These are phyloP conservation scores for Pistacia vera DNA, from an alignment of 345 rosid species.

Conservation along the genomic window DNA sequence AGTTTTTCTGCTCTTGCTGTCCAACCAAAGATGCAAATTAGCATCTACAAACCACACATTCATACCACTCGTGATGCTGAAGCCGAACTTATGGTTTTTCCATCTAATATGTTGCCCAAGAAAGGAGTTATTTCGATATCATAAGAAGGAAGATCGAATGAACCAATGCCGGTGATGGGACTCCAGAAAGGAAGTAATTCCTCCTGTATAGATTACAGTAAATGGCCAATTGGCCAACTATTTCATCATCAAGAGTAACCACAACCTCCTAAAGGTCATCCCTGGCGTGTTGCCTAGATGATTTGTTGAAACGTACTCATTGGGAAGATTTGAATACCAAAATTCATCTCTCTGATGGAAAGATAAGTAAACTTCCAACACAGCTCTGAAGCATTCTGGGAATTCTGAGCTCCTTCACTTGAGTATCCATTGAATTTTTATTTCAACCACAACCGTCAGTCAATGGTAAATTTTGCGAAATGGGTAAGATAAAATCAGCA, in stretches of 20 bases:
- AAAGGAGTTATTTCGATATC: slow-evolving; percentile 79
- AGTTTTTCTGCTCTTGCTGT: slow-evolving; percentile 39
- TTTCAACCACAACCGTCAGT: slow-evolving; percentile 93
- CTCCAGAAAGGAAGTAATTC: slow-evolving; percentile 89
- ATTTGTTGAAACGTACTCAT: slow-evolving; percentile 68
- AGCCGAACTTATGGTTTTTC: slow-evolving; percentile 59
- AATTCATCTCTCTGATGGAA: slow-evolving; percentile 93
- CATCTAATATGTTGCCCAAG: slow-evolving; percentile 70
- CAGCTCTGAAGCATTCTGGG: slow-evolving; percentile 87
- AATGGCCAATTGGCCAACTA: slow-evolving; percentile 87
- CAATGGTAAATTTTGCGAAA: slow-evolving; percentile 63
- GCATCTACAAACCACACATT: slow-evolving; percentile 86
- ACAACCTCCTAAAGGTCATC: slow-evolving; percentile 95
- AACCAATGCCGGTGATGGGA: slow-evolving; percentile 76
- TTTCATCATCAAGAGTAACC: slow-evolving; percentile 62
- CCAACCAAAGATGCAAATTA: slow-evolving; percentile 93
- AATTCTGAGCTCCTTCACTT: slow-evolving; percentile 52
- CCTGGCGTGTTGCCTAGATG: slow-evolving; percentile 50
- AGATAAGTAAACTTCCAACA: slow-evolving; percentile 86
- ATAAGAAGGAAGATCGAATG: slow-evolving; percentile 82
- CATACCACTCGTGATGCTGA: slow-evolving; percentile 77
- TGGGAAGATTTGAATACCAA: slow-evolving; percentile 75
- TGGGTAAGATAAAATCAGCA: slow-evolving; percentile 79
- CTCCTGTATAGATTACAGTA: slow-evolving; percentile 87
- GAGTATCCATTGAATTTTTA: slow-evolving; percentile 42